Percentiles rank a stretch among this genome's conserved stretches.
Conservation (phyloP, 768 basidiomycete species). For the Amanita fuliginea region DNA sequence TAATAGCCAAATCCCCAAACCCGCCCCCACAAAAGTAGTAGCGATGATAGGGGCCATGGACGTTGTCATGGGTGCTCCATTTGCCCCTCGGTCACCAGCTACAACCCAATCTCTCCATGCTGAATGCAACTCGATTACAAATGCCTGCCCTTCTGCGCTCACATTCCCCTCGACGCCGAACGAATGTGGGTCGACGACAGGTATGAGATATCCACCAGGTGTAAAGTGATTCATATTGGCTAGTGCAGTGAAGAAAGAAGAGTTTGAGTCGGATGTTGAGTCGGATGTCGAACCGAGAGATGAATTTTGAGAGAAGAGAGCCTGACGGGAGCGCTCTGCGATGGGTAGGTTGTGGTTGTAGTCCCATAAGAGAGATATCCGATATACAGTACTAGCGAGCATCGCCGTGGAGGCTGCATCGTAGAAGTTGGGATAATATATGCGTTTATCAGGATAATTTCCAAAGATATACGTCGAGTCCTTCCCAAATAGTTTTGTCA, state of each 20-base stretch:
- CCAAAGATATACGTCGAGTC: conserved; percentile 41
- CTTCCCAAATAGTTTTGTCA: conserved; percentile 16
- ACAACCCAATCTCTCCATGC: conserved; percentile 69
- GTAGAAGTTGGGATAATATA: conserved; percentile 42
- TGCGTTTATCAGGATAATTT: conserved; percentile 52
- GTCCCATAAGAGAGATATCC: conserved; percentile 45
- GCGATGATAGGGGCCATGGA: not conserved
- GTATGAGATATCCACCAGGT: conserved; percentile 53
- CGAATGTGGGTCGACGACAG: conserved; percentile 64
- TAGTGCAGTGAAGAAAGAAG: conserved; percentile 6
- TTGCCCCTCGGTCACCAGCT: conserved; percentile 42
- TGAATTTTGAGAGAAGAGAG: conserved; percentile 16
- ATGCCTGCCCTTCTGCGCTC: conserved; percentile 74
- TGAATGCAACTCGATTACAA: conserved; percentile 64
- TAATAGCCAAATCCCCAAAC: not conserved
- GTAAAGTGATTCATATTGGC: conserved; percentile 34
- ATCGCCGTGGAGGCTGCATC: conserved; percentile 69
- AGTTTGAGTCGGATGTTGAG: conserved; percentile 10
- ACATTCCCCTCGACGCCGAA: conserved; percentile 34
- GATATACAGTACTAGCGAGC: conserved; percentile 67
- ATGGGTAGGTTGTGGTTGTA: conserved; percentile 38
- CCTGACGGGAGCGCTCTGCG: conserved; percentile 46
- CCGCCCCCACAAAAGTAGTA: not conserved
- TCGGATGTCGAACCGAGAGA: no score
- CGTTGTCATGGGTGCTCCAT: conserved; percentile 15